Evolutionary conservation across 2,329 filamentous ascomycete genomes (phyloP).

Genomic region (Alternaria sp.): DNA sequence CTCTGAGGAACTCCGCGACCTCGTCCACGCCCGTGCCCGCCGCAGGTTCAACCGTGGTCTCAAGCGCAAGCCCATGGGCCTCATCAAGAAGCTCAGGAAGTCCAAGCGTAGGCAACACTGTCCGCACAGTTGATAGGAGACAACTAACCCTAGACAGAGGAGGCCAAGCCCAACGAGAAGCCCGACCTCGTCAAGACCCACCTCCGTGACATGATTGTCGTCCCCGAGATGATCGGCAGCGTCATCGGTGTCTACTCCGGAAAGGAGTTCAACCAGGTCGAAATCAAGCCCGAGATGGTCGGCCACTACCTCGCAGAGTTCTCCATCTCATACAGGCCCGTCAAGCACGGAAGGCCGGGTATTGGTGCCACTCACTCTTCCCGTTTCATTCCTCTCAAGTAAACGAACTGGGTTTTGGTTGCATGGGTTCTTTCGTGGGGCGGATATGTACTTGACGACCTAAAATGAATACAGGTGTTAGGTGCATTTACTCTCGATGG

Average conservation of each 20-base stretch:
- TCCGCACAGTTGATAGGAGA: background rate
- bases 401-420: conserved; percentile 59
- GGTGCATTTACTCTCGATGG: conserved; percentile 48
- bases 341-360: conserved; percentile 99
- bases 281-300: conserved; percentile 99
- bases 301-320: conserved; percentile 99
- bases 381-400: conserved; percentile 99
- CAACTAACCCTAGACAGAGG: conserved; percentile 25
- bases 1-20: conserved; percentile 98
- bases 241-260: conserved; percentile 99
- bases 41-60: conserved; percentile 99
- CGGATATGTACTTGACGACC: conserved; percentile 52
- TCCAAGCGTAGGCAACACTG: conserved; percentile 56
- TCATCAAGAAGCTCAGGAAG: conserved; percentile 99
- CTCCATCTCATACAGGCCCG: conserved; percentile 99
- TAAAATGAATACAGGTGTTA: conserved; percentile 50
- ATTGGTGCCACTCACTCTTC: conserved; percentile 99
- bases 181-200: conserved; percentile 99
- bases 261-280: conserved; percentile 99
- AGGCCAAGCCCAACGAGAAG: conserved; percentile 88
- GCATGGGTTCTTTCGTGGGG: conserved; percentile 51
- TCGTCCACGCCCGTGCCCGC: conserved; percentile 98
- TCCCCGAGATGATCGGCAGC: conserved; percentile 99
- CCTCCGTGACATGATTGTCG: conserved; percentile 99
- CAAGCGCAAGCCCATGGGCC: conserved; percentile 99